Percentiles rank a stretch among this genome's conserved stretches.
Evolutionary conservation across 2,329 filamentous ascomycete species (phyloP).

Genomic region (Fusarium xyrophilum): DNA sequence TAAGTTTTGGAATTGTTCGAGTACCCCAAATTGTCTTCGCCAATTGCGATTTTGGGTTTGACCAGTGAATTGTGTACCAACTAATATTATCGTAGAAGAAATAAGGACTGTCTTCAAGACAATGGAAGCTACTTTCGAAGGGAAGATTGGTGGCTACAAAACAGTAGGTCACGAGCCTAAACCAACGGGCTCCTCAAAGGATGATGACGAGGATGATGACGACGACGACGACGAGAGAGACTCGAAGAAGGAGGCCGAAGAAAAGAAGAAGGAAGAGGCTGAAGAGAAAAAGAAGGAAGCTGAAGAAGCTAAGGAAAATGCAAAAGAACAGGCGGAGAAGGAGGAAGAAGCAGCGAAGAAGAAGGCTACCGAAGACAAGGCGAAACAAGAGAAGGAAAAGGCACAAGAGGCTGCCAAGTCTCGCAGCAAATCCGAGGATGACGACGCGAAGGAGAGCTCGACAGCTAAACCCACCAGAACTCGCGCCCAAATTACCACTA

Average conservation of each 20-base stretch:
- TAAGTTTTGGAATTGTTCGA: not conserved
- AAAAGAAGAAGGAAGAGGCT: conserved; percentile 29
- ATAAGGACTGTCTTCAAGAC: conserved; percentile 53
- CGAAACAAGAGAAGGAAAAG: conserved; percentile 21
- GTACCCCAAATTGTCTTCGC: not conserved
- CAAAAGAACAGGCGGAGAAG: conserved; percentile 20
- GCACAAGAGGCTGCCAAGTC: conserved; percentile 29
- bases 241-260: conserved; percentile 15
- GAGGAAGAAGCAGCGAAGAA: conserved; percentile 16
- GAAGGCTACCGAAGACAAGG: conserved; percentile 15
- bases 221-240: conserved; percentile 19
- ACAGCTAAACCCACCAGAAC: conserved; percentile 33
- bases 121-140: conserved; percentile 50
- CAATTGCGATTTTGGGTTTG: not conserved
- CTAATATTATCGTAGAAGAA: conserved; percentile 40
- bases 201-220: not conserved
- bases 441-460: conserved; percentile 13
- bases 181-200: conserved; percentile 20
- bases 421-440: conserved; percentile 16
- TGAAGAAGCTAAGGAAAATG: conserved; percentile 36
- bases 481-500: conserved; percentile 21
- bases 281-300: conserved; percentile 25
- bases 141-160: conserved; percentile 53
- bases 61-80: not conserved
- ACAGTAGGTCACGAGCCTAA: conserved; percentile 42